Conservation (phyloP, 768 basidiomycete genomes). For the Butyriboletus loyo region DNA sequence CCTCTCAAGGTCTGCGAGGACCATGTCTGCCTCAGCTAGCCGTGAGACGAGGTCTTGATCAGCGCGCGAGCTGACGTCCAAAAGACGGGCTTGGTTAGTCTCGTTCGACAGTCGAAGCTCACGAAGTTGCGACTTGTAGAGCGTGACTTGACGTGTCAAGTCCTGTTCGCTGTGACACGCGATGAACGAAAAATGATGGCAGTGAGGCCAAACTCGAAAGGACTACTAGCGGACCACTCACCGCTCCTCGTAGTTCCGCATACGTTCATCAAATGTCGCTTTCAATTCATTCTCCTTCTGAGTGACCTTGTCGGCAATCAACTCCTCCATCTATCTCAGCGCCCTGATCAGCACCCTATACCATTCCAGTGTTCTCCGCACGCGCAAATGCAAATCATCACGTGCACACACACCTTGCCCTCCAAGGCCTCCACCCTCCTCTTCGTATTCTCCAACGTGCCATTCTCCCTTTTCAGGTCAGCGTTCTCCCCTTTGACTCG, state of each 20-base stretch:
- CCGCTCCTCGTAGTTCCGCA: conserved; percentile 96
- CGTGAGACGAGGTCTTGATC: conserved; percentile 92
- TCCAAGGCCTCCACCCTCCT: conserved; percentile 81
- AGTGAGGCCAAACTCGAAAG: neutral
- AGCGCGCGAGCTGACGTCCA: conserved; percentile 89
- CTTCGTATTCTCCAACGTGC: conserved; percentile 62
- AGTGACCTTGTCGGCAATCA: conserved; percentile 83
- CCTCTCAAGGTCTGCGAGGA: conserved; percentile 88
- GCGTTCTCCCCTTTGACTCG: conserved; percentile 79
- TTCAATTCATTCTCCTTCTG: conserved; percentile 97
- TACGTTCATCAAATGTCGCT: conserved; percentile 93
- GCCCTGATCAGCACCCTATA: neutral
- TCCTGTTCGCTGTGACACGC: conserved; percentile 73
- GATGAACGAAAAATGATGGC: neutral
- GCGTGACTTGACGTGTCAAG: conserved; percentile 84
- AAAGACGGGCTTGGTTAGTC: conserved; percentile 85
- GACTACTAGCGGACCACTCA: conserved; percentile 31
- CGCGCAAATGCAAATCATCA: neutral
- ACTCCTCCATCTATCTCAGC: conserved; percentile 83
- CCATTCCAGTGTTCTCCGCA: neutral
- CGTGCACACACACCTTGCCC: conserved; percentile 55
- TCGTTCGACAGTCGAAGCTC: conserved; percentile 91
- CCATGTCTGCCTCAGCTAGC: conserved; percentile 91
- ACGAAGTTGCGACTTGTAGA: conserved; percentile 83
- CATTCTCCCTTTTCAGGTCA: conserved; percentile 72